Base-by-base conservation (phyloP, 2,329 filamentous ascomycete species). In the Elsinoe arachidis region DNA sequence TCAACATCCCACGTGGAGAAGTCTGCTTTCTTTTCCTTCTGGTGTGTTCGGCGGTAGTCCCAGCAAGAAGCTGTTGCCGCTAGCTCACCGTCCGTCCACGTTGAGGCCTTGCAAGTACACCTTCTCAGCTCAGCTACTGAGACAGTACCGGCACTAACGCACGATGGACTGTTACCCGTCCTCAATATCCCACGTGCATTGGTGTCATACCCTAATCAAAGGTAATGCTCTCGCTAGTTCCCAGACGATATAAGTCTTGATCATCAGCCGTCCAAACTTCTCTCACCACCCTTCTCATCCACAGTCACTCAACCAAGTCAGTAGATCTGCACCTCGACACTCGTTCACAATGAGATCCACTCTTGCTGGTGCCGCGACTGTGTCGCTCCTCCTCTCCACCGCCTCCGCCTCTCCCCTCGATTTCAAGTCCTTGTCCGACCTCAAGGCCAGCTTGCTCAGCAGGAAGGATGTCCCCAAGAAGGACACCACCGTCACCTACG, bases 401-500 rank as follows among this genome's bases (percentile, higher is more conserved):
- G n/a, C 30, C 11, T 17, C 49, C 17, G 33, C 19, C 49, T 17
- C 49, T 14, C 19, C 49, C 34, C 17, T 47, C 21, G 39, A 43
- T 15, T 19, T 43, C 39, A 43, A 19, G 15, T 11, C 39, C 39
- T 23, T 46, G 3, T 14, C 19, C n/a, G 41, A 17, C 15, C 21
- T 46, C 19, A 17, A 19, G 19, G 21, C 10, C 17, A 19, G 6
- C 17, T 11, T 43, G 14, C 26, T 30, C 11, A 30, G 17, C 19
- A 23, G 9, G 4, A 46, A 46, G 15, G 5, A 46, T 15, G 10
- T 35, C 34, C 7, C 11, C 49, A 53, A 53, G 49, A 53, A 53
- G 49, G 49, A 53, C 34, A 38, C 74, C 61, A 74, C 72, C 56
- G 72, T 70, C 4, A 53, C 26, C 49, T 53, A 53, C 49, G 64